Base-by-base conservation (phyloP, 208 protist genomes). In the Acanthamoeba lugdunensis region DNA sequence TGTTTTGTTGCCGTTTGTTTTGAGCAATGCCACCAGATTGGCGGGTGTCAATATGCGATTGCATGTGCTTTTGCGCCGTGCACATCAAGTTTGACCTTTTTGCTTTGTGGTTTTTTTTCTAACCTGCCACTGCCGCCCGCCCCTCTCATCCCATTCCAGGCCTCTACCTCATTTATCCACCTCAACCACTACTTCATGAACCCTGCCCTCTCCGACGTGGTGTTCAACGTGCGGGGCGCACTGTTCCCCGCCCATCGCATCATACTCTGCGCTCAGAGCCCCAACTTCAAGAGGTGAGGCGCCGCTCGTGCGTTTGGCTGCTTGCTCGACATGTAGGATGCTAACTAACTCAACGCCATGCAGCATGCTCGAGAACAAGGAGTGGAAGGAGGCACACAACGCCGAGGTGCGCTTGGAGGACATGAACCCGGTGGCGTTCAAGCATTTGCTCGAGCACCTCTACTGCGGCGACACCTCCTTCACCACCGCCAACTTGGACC, bases 291-390 rank as follows among this genome's bases (percentile, higher is more conserved):
- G 37, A 77, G 69, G 69, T 77, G 4, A 33, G 33, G 58, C 58
- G 13, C 58, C 23, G 13, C 69, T 45, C 4, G 37, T 41, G 37
- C 37, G 37, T 4, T 2, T 73, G 8, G 8, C 45, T 14, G 13
- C 7, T 1, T 73, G 33, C 33, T 73, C 18, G 65, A 33, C 8
- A 73, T 13, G 28, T 28, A 73, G 54, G 16, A 58, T 9, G 54
- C n/a, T 23, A 4, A 28, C 11, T 9, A 18, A 28, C 67, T 30
- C 13, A 28, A 41, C 45, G 18, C 13, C 67, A 1, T 14, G 28
- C 69, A 77, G 69, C 11, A 77, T 77, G 69, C 69, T 77, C 8
- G 69, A 77, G n/a, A 77, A 33, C 18, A 77, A 77, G 28, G 69
- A 77, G 37, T 77, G 69, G 69, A 33, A 77, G 37, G 69, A 77